These are phyloP conservation scores for Cutaneotrichosporon sp. DNA, from an alignment of 1,284 basidiomycete genomes.

Conservation along the genomic window DNA sequence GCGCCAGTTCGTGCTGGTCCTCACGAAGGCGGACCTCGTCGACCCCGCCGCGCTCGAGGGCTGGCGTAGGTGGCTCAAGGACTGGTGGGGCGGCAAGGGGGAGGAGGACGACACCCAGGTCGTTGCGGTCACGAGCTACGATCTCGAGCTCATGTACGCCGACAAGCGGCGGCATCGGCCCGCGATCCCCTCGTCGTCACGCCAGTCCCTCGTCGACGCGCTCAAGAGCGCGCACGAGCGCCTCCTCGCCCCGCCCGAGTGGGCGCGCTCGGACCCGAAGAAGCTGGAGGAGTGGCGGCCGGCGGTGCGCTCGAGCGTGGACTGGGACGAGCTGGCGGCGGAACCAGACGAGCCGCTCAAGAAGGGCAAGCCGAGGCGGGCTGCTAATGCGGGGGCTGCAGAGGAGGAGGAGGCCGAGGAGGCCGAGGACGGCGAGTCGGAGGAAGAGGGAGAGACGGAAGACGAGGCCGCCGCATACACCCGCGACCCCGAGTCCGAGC, in stretches of 20 bases:
- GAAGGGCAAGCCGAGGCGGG: too few relatives aligned
- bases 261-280: conserved; percentile 53
- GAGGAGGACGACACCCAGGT: conserved; percentile 54
- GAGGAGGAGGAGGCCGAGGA: too few relatives aligned
- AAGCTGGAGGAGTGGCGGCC: conserved; percentile 65
- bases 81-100: conserved; percentile 58
- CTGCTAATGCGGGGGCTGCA: too few relatives aligned
- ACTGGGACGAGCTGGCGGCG: conserved; percentile 63
- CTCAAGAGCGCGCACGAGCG: conserved; percentile 68
- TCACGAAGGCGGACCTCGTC: conserved; percentile 81
- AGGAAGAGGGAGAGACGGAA: conserved; percentile 4
- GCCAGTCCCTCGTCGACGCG: conserved; percentile 63
- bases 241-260: conserved; percentile 66
- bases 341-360: not conserved
- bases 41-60: conserved; percentile 62
- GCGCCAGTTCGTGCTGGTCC: conserved; percentile 70
- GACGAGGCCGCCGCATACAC: too few relatives aligned
- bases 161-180: conserved; percentile 58
- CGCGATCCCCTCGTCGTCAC: conserved; percentile 61
- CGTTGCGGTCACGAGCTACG: conserved; percentile 73
- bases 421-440: not conserved
- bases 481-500: conserved; percentile 45
- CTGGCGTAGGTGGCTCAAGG: conserved; percentile 68
- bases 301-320: conserved; percentile 62
- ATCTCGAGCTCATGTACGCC: conserved; percentile 56